Percentiles rank a stretch among this genome's conserved stretches.
Conservation (phyloP, 345 rosid genomes). For the Arabis hirsuta region DNA sequence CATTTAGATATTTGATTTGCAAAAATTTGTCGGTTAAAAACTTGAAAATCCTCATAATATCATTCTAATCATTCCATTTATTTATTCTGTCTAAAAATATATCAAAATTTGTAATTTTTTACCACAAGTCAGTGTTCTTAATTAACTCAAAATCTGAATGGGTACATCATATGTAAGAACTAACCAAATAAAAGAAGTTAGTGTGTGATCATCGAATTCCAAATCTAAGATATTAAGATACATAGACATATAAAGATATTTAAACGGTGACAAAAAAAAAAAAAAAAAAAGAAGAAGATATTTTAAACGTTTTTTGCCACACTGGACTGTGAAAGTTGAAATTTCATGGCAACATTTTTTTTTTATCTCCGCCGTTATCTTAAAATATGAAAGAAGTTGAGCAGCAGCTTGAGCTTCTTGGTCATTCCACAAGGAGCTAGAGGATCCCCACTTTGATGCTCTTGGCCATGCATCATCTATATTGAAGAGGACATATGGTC, state of each 20-base stretch:
- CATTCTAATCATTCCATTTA: not conserved
- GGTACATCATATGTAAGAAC: not conserved
- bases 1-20: slow-evolving; percentile 9
- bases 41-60: not conserved
- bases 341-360: no score
- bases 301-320: no score
- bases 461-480: no score
- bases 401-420: no score
- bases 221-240: not conserved
- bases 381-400: no score
- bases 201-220: not conserved
- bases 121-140: slow-evolving; percentile 3
- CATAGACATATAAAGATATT: not conserved
- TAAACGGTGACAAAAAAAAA: no score
- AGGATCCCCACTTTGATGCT: no score
- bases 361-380: no score
- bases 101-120: not conserved
- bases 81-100: not conserved
- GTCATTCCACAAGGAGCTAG: no score
- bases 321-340: no score
- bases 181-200: not conserved
- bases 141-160: not conserved
- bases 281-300: no score
- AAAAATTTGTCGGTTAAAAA: slow-evolving; percentile 13
- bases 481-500: no score